Evolutionary conservation across 257 asterid genomes (phyloP).

Genomic region (Capsicum chinense): DNA sequence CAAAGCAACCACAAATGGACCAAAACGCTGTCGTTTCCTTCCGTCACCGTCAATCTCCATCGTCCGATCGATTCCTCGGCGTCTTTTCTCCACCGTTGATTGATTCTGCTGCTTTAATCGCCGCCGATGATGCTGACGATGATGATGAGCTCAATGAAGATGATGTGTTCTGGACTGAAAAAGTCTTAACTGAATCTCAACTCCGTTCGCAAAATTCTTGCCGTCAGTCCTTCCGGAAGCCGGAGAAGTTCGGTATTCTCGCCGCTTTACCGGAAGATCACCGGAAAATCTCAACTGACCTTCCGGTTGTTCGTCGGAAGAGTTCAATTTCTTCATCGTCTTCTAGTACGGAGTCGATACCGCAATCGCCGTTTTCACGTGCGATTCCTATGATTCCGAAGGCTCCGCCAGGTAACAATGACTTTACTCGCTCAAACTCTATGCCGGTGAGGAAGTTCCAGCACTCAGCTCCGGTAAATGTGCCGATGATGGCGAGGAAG

Average conservation of each 20-base stretch:
- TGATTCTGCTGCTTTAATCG: slow-evolving; percentile 21
- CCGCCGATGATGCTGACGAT: slow-evolving; percentile 28
- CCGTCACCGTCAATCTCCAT: slow-evolving; percentile 67
- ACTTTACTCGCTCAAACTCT: slow-evolving; percentile 53
- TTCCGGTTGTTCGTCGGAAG: slow-evolving; percentile 49
- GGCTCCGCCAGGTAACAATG: slow-evolving; percentile 46
- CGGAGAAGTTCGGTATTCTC: slow-evolving; percentile 70
- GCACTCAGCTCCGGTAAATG: slow-evolving; percentile 76
- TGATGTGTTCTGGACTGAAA: slow-evolving; percentile 69
- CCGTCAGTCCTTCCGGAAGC: slow-evolving; percentile 41
- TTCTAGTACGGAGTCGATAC: neutral
- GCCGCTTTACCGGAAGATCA: slow-evolving; percentile 63
- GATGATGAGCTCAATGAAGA: slow-evolving; percentile 73
- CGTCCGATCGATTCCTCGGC: slow-evolving; percentile 65
- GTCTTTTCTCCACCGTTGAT: slow-evolving; percentile 68
- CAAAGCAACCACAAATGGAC: slow-evolving; percentile 44
- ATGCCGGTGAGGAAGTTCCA: slow-evolving; percentile 62
- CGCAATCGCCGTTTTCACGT: slow-evolving; percentile 39
- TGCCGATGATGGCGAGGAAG: slow-evolving; percentile 62
- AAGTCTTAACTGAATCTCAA: slow-evolving; percentile 35
- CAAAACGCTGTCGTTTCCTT: slow-evolving; percentile 45
- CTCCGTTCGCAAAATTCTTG: slow-evolving; percentile 19
- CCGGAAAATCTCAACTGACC: slow-evolving; percentile 35
- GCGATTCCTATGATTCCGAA: slow-evolving; percentile 60
- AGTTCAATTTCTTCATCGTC: slow-evolving; percentile 48